Base-by-base conservation (phyloP, 106 monocot genomes). In the Dioscorea zingiberensis region DNA sequence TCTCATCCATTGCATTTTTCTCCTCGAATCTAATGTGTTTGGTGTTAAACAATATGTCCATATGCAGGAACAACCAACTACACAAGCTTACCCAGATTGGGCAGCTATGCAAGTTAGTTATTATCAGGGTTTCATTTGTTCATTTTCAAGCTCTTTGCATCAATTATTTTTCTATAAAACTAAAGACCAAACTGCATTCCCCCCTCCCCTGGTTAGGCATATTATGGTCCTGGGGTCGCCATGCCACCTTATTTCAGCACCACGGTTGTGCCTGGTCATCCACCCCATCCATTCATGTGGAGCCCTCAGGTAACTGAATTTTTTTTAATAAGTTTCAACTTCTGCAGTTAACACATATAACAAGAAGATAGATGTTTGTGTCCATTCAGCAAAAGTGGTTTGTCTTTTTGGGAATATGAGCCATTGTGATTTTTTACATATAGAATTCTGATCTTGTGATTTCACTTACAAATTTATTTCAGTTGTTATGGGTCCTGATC, bases 241-340 rank as follows among this genome's bases (percentile, higher is more conserved):
- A 63, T 93, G 49, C 84, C 84, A 48, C 77, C 82, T 25, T 93
- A 78, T 73, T 82, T 84, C 15, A 58, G 58, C 55, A 22, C 73
- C 17, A 45, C 80, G 23, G 74, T 83, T 67, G 74, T 77, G 26
- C 64, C 85, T 71, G 84, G 84, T 60, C 91, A 92, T 71, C 69
- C 76, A 67, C 82, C 92, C 70, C 71, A 78, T 74, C 84, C 84
- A 61, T 92, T 82, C 57, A 77, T 92, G 79, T 92, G 91, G 91
- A 68, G 65, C 23, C 84, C 87, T 56, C 87, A 87, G 91, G 91
- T 92, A 78, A 3, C 62, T 32, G 25, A 46, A 19, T 62, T 70
- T 0, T 60, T 4, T 38, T 8, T 6, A 38, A 38, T 3, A 38
- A 38, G 38, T 38, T 38, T 38, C 10, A 8, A 38, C 1, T 38